These are phyloP conservation scores for Aspergillus latus DNA, from an alignment of 2,329 filamentous ascomycete species.

Conservation along the genomic window DNA sequence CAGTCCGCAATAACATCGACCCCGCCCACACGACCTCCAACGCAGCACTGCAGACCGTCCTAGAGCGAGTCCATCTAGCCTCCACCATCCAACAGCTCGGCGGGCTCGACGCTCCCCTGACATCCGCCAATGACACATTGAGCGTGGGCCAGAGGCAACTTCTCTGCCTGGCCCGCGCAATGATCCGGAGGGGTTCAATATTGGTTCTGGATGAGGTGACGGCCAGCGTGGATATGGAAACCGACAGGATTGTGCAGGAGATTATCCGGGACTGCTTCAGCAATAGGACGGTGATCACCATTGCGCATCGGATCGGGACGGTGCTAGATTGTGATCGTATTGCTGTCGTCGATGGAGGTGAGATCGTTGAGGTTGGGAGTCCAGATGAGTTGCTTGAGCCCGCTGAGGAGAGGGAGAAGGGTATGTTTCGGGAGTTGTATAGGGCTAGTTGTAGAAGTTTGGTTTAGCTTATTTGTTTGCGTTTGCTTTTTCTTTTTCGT, in stretches of 20 bases:
- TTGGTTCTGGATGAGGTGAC: conserved; percentile 26
- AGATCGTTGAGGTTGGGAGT: conserved; percentile 7
- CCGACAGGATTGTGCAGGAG: conserved; percentile 24
- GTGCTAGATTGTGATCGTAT: conserved; percentile 32
- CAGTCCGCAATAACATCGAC: neutral
- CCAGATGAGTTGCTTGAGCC: no score
- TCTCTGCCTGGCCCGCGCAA: conserved; percentile 4
- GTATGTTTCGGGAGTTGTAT: no score
- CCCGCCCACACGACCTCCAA: neutral
- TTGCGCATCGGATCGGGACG: conserved; percentile 31
- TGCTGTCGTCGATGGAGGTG: conserved; percentile 28
- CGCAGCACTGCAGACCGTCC: neutral
- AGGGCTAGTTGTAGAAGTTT: no score
- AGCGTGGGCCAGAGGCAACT: conserved; percentile 11
- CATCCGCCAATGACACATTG: neutral
- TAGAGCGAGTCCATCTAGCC: neutral
- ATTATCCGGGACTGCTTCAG: conserved; percentile 28
- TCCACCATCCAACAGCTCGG: neutral
- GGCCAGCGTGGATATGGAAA: conserved; percentile 17
- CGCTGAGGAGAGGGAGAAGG: no score
- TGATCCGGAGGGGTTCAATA: neutral
- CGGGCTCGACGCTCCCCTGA: neutral
- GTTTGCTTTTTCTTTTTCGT: no score
- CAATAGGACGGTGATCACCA: conserved; percentile 29
- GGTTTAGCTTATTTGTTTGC: no score